Evolutionary conservation across 306 rosid species (phyloP), one percentile per base, ranked within the genome.

Genomic region (Vigna hirtella): DNA sequence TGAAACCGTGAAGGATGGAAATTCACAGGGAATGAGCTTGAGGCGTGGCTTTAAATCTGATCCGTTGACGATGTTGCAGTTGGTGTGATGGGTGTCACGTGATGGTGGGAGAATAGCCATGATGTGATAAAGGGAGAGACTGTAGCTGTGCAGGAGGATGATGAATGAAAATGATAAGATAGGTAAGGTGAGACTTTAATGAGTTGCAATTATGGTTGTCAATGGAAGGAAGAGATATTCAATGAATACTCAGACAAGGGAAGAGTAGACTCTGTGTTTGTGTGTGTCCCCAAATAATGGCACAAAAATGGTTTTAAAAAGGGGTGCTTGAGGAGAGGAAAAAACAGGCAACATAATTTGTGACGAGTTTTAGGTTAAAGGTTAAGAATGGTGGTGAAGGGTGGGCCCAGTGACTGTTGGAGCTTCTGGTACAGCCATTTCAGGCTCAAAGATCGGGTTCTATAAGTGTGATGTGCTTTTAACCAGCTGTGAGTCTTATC

Each of bases 401-500:
- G 49, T 12, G 28, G 49, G 49, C 4, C 49, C 49, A 49, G 55
- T 49, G 20, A 6, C 55, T 15, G 55, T 49, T 49, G 55, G 55
- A 1, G 16, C 8, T 49, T 49, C 55, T 40, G 45, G 7, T 40
- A 40, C 9, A 40, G 45, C 45, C 45, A 8, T 40, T 40, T 40
- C 10, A 40, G 45, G 45, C 45, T 8, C 10, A 40, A 40, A 40
- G 45, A 3, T 40, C 45, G 45, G 45, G 45, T 4, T 48, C 9
- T 63, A 73, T 67, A 56, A 18, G 83, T 81, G 85, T 87, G 79
- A 76, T 67, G 34, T 82, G 71, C 66, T 55, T 40, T 71, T 48
- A 75, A 28, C 32, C 52, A 52, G 65, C 74, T 53, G 34, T 62
- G 50, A 51, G 9, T 34, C 53, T 64, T 72, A 66, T 38, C 66